Base-by-base conservation (phyloP, 768 basidiomycete genomes). In the Lactifluus echinatus region DNA sequence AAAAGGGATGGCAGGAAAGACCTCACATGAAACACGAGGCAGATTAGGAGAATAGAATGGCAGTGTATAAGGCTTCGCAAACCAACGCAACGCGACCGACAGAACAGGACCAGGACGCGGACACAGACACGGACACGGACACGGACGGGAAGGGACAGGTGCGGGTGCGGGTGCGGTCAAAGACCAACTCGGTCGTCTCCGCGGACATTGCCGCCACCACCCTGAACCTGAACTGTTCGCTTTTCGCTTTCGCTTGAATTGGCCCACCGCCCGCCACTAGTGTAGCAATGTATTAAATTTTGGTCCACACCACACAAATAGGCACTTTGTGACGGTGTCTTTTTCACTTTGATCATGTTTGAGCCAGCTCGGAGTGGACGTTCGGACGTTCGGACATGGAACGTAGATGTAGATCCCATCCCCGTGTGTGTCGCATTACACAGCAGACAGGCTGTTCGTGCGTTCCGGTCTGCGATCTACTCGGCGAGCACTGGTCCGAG, bases 301-400 rank as follows among this genome's bases (percentile, higher is more conserved):
- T n/a, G n/a, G n/a, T n/a, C n/a, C n/a, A n/a, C n/a, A n/a, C n/a
- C n/a, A n/a, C n/a, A n/a, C n/a, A n/a, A n/a, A n/a, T n/a, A n/a
- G n/a, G n/a, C n/a, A n/a, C n/a, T n/a, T n/a, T n/a, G n/a, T n/a
- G n/a, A n/a, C n/a, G n/a, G n/a, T n/a, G n/a, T n/a, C n/a, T n/a
- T n/a, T n/a, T 33, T 23, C 28, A 34, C 26, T 59, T 55, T 59
- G 58, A 59, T 59, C 40, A 37, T 59, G 58, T 59, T 59, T 59
- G 58, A 59, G 48, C 29, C 53, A 59, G 31, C 58, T 55, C 53
- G 58, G 57, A 59, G 53, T 17, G 17, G 8, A 45, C 28, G 21
- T 8, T 55, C 58, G 53, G 58, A 44, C 34, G 57, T n/a, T n/a
- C n/a, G n/a, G n/a, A n/a, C n/a, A 55, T 59, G 53, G 53, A 59